Evolutionary conservation across 495 filamentous ascomycete genomes (phyloP), one percentile per base, ranked within the genome.

Genomic region (Hypoxylon lenormandii): DNA sequence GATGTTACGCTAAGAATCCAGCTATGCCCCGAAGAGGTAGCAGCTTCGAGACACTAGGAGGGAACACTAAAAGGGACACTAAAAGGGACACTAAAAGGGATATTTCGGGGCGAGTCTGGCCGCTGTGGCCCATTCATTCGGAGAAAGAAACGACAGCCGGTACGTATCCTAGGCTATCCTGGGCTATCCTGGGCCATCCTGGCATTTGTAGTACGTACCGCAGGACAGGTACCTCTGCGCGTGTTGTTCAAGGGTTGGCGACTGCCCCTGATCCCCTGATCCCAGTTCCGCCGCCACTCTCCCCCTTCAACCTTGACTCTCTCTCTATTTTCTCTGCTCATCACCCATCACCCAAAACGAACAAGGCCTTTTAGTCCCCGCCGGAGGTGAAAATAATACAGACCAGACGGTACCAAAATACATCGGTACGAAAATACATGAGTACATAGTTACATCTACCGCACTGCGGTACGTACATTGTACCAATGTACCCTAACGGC

Each of bases 61-160:
- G 6, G 30, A 33, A n/a, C n/a, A n/a, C n/a, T n/a, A n/a, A n/a
- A n/a, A n/a, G n/a, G 23, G 5, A 33, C 10, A 33, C 30, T 33
- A 33, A 33, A 65, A 42, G 45, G 68, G 68, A 71, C 30, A 63
- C 57, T 62, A 66, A 66, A 65, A 46, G 49, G 68, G 68, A 71
- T 33, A 66, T 62, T 66, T 71, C 68, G 68, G 68, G 68, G 68
- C 53, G 58, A 66, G 57, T 66, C 62, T 69, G 68, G 68, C 68
- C 68, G 68, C 60, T 56, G 71, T 61, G 62, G 52, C 55, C 56
- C 60, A 70, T 59, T 50, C 54, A 65, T 60, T 60, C 62, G 65
- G 70, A 59, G 16, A 59, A 52, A 16, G 60, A 64, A 62, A 57
- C 59, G 30, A 60, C 13, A 46, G 60, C 59, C 59, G 46, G 59